Evolutionary conservation across 768 basidiomycete genomes (phyloP).

Genomic region (Neoboletus magnificus): DNA sequence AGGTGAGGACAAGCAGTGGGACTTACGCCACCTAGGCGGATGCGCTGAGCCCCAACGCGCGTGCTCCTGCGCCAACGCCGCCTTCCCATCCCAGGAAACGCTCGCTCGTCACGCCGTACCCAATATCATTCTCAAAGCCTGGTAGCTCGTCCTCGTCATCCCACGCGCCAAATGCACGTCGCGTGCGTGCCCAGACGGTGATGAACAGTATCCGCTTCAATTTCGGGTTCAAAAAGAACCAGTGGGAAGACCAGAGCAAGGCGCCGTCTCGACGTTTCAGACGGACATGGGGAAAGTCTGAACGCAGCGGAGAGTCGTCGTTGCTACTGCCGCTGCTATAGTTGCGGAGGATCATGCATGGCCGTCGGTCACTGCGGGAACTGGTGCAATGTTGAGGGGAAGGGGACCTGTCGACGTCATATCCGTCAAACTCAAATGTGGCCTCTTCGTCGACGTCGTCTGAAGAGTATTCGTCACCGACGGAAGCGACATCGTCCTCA

Average conservation of each 20-base stretch:
- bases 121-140: constrained; percentile 38
- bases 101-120: constrained; percentile 40
- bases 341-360: constrained; percentile 21
- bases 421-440: constrained; percentile 77
- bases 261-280: constrained; percentile 65
- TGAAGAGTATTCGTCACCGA: constrained; percentile 66
- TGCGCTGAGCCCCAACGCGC: constrained; percentile 63
- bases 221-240: constrained; percentile 95
- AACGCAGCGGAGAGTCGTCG: constrained; percentile 28
- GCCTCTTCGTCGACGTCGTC: constrained; percentile 72
- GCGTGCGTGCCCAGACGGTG: constrained; percentile 84
- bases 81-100: constrained; percentile 82
- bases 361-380: constrained; percentile 5
- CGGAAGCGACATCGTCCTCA: constrained; percentile 68
- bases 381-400: constrained; percentile 11
- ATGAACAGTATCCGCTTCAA: constrained; percentile 90
- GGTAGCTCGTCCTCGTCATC: constrained; percentile 42
- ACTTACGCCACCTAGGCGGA: constrained; percentile 31
- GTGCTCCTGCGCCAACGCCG: constrained; percentile 72
- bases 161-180: constrained; percentile 52
- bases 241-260: constrained; percentile 92
- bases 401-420: constrained; percentile 59
- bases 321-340: constrained; percentile 37
- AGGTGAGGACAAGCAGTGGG: constrained; percentile 4
- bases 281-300: constrained; percentile 45